A percentile compares a stretch with the other conserved stretches of the same genome.
Evolutionary conservation across 345 rosid species (phyloP).

Genomic region (Eucalyptus microcorys): DNA sequence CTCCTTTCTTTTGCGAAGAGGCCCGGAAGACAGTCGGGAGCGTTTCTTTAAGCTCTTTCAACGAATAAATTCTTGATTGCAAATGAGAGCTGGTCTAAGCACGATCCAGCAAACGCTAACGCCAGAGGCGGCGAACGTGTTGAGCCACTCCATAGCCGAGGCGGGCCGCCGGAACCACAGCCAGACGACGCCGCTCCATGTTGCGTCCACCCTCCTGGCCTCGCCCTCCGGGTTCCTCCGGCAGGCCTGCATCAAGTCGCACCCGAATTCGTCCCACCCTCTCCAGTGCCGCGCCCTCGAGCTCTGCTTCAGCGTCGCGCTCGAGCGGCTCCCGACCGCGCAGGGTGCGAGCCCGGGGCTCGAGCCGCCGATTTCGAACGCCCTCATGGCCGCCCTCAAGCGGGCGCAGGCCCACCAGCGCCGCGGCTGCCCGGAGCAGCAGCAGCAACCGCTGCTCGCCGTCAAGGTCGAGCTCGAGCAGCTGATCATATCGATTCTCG

Average conservation of each 20-base stretch:
- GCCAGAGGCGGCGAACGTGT: conserved; percentile 85
- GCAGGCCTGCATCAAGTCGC: conserved; percentile 95
- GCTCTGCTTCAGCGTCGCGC: conserved; percentile 99
- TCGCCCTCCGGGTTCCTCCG: conserved; percentile 86
- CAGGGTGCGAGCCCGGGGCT: conserved; percentile 25
- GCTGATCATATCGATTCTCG: conserved; percentile 89
- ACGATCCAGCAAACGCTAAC: conserved; percentile 98
- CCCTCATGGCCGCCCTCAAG: conserved; percentile 93
- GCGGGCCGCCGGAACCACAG: conserved; percentile 88
- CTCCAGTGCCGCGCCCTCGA: conserved; percentile 99
- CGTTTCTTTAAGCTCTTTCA: background rate
- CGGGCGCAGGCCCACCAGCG: conserved; percentile 99
- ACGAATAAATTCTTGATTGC: background rate
- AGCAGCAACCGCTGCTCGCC: conserved; percentile 89
- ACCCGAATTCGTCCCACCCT: conserved; percentile 96
- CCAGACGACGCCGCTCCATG: conserved; percentile 95
- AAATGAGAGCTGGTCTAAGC: conserved; percentile 90
- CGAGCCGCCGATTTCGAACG: conserved; percentile 93
- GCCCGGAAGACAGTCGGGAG: background rate
- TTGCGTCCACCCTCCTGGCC: conserved; percentile 77
- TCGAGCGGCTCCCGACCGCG: conserved; percentile 77
- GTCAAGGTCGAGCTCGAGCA: conserved; percentile 98
- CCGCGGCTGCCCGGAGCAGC: conserved; percentile 97
- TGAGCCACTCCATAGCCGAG: conserved; percentile 83
- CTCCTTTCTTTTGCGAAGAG: background rate